Conservation (phyloP, 495 filamentous ascomycete species). For the Aspergillus panamensis region DNA sequence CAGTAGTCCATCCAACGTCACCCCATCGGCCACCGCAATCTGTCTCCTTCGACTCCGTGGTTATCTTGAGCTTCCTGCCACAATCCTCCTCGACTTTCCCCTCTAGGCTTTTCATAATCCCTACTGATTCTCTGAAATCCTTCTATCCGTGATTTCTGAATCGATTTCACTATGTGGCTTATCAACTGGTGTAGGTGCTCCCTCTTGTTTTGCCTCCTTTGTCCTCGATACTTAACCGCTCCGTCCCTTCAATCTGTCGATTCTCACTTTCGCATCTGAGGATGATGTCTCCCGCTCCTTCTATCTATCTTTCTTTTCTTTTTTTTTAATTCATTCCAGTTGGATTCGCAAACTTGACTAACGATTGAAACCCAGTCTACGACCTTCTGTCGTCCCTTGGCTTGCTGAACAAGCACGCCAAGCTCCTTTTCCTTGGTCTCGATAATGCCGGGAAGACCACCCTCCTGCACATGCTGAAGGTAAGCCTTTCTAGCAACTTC, state of each 20-base stretch:
- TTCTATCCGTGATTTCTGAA: constrained; percentile 7
- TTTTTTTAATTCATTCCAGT: constrained; percentile 15
- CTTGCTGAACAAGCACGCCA: constrained; percentile 93
- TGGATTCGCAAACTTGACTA: constrained; percentile 9
- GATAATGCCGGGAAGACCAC: constrained; percentile 99
- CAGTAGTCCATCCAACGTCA: constrained; percentile 22
- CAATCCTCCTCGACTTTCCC: constrained; percentile 7
- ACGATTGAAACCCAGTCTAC: constrained; percentile 60
- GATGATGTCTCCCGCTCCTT: background rate
- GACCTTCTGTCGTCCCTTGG: constrained; percentile 88
- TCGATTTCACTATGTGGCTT: constrained; percentile 75
- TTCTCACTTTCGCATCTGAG: background rate
- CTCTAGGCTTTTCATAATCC: background rate
- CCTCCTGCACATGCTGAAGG: constrained; percentile 88
- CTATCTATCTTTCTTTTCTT: background rate
- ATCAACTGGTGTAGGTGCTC: constrained; percentile 84
- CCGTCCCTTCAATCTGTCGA: background rate
- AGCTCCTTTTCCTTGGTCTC: constrained; percentile 88
- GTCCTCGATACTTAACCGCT: background rate
- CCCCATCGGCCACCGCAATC: constrained; percentile 25
- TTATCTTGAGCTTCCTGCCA: constrained; percentile 11
- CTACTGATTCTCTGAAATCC: constrained; percentile 1
- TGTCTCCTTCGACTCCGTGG: constrained; percentile 31
- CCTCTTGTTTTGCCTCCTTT: constrained; percentile 11
- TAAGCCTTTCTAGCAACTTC: constrained; percentile 35